A percentile compares a stretch with the other conserved stretches of the same genome.
These are phyloP conservation scores for Mycena haematopus DNA, from an alignment of 768 basidiomycete species.

Conservation along the genomic window DNA sequence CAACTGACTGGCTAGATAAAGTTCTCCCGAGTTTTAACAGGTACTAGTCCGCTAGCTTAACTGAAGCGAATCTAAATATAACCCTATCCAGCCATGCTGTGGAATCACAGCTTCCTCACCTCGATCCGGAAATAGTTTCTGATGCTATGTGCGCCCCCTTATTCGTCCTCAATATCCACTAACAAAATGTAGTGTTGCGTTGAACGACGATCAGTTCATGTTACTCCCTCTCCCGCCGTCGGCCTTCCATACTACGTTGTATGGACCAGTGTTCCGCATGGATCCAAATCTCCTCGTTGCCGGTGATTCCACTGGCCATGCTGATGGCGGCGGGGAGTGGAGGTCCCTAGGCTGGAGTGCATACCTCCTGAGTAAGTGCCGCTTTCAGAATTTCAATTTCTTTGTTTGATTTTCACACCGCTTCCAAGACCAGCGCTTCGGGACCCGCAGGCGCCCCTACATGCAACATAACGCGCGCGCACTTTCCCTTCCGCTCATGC, in stretches of 20 bases:
- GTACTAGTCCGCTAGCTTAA: conserved; percentile 22
- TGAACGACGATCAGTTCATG: conserved; percentile 53
- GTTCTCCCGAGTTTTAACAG: conserved; percentile 41
- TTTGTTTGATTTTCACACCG: neutral
- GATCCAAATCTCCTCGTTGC: conserved; percentile 40
- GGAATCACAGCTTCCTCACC: conserved; percentile 41
- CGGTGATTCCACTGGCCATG: conserved; percentile 29
- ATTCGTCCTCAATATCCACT: neutral
- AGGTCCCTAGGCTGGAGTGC: conserved; percentile 43
- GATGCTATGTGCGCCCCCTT: conserved; percentile 33
- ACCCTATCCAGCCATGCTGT: conserved; percentile 38
- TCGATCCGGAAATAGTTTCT: conserved; percentile 36
- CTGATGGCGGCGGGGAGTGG: conserved; percentile 43
- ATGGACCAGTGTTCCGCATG: conserved; percentile 46
- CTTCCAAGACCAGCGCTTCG: conserved; percentile 41
- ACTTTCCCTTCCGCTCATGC: conserved; percentile 40
- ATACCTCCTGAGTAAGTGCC: conserved; percentile 39
- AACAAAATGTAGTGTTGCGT: conserved; percentile 30
- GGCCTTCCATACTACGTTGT: conserved; percentile 42
- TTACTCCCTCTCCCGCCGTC: conserved; percentile 35
- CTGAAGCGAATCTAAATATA: conserved; percentile 3
- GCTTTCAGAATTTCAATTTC: neutral
- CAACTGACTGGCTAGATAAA: conserved; percentile 21
- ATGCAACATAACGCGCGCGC: conserved; percentile 47
- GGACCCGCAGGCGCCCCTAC: conserved; percentile 44